Evolutionary conservation across 148 eudicot species (phyloP), one percentile per base, ranked within the genome.

Genomic region (Chenopodium quinoa): DNA sequence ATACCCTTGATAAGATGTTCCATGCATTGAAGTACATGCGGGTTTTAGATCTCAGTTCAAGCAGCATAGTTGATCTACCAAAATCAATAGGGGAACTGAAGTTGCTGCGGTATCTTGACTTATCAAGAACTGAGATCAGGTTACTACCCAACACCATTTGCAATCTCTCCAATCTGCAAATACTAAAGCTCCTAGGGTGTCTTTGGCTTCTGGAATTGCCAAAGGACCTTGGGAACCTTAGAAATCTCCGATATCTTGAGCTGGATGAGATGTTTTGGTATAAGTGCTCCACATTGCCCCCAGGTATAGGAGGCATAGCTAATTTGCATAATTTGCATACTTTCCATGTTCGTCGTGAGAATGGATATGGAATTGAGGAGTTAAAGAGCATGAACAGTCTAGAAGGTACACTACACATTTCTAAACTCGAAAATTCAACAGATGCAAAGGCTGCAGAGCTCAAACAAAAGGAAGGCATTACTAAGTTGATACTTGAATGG

Each of bases 251-350:
- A 70, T 69, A 83, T 79, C 85, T 86, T 44, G 88, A 86, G 81
- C 83, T 83, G 62, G 88, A 86, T 76, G 85, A 79, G 47, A 80
- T 83, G 58, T 86, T 86, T 75, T 86, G 85, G 88, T 78, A 72
- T 76, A 86, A 83, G 76, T 66, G 78, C 50, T 72, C 83, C 23
- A 9, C 44, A 56, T 80, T 84, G 67, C 86, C 86, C 31, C 81
- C 83, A 3, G 40, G 71, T 64, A 72, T 84, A 44, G 84, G 86
- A 16, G 31, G 50, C 84, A 72, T 84, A 66, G 29, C 70, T 17
- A 65, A 54, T 78, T 79, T 83, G 72, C 81, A 78, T 31, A 83
- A 83, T 73, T 44, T 83, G 1, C 81, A 64, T 48, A 20, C 46
- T 32, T 83, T 83, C 50, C 74, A 65, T 2, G 73, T 83, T 32